Evolutionary conservation across 163 green algal genomes (phyloP).

Genomic region (Volvox carteri): DNA sequence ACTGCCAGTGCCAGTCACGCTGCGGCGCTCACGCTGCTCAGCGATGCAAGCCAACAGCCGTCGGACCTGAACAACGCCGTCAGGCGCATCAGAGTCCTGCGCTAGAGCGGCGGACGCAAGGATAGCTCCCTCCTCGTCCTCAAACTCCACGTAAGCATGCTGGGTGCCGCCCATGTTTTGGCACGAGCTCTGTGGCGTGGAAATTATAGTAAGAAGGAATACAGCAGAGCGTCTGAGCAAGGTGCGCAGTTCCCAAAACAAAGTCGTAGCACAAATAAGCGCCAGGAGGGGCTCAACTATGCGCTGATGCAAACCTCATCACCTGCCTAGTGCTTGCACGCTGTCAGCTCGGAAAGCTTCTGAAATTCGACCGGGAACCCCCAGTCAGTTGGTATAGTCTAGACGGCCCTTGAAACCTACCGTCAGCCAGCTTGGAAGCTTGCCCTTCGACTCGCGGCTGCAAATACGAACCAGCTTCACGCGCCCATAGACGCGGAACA

Average conservation of each 20-base stretch:
- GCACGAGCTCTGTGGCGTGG: conserved; percentile 34
- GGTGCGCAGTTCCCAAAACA: no score
- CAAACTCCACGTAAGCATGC: conserved; percentile 73
- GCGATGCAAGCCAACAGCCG: conserved; percentile 42
- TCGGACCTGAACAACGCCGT: conserved; percentile 50
- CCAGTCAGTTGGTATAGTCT: no score
- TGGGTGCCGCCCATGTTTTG: conserved; percentile 51
- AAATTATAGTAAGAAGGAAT: no score
- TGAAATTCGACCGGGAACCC: no score
- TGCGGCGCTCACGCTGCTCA: conserved; percentile 53
- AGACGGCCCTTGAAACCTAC: no score
- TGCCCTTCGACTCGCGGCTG: conserved; percentile 66
- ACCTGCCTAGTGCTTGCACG: no score
- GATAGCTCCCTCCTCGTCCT: conserved; percentile 62
- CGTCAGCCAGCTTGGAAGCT: conserved; percentile 72
- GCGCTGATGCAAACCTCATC: no score
- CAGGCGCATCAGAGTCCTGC: conserved; percentile 22
- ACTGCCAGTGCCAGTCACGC: not conserved
- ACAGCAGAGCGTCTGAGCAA: no score
- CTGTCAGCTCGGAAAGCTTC: no score
- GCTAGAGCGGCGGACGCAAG: conserved; percentile 51
- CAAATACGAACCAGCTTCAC: conserved; percentile 75
- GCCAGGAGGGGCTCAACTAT: no score
- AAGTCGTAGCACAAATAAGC: no score
- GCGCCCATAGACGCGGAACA: conserved; percentile 62